Conservation (phyloP, 768 basidiomycete species). For the Russula compacta region DNA sequence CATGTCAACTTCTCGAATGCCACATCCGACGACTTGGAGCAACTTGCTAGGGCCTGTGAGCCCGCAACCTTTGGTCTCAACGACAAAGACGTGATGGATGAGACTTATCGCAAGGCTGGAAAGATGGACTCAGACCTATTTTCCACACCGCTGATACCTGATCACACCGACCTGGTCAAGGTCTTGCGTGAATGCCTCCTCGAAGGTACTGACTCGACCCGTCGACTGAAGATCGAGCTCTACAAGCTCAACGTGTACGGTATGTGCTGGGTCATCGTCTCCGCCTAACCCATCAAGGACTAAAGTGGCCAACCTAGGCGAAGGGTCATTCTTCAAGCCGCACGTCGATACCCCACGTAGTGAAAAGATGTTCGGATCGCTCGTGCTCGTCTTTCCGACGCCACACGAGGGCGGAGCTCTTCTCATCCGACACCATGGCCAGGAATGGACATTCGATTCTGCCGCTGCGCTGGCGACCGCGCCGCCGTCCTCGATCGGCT, state of each 20-base stretch:
- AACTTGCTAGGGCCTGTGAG: slow-evolving; percentile 30
- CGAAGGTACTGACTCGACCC: slow-evolving; percentile 19
- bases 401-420: slow-evolving; percentile 38
- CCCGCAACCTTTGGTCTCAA: slow-evolving; percentile 35
- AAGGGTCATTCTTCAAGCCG: slow-evolving; percentile 40
- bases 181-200: slow-evolving; percentile 22
- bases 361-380: slow-evolving; percentile 40
- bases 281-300: too few relatives aligned
- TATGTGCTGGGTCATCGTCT: slow-evolving; percentile 14
- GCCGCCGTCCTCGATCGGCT: slow-evolving; percentile 25
- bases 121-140: slow-evolving; percentile 36
- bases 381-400: slow-evolving; percentile 42
- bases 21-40: slow-evolving; percentile 17
- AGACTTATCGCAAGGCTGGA: slow-evolving; percentile 34
- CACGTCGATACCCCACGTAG: slow-evolving; percentile 41
- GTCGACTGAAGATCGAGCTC: slow-evolving; percentile 27
- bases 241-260: slow-evolving; percentile 43
- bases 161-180: slow-evolving; percentile 25
- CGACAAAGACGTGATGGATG: slow-evolving; percentile 34
- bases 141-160: slow-evolving; percentile 27
- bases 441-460: slow-evolving; percentile 34
- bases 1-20: slow-evolving; percentile 9
- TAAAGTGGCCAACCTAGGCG: slow-evolving; percentile 25
- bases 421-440: slow-evolving; percentile 27
- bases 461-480: slow-evolving; percentile 20